A percentile compares a stretch with the other conserved stretches of the same genome.
phyloP scores from a whole-genome alignment of 2,329 filamentous ascomycete genomes.

The Aspergillus fumigatus region DNA sequence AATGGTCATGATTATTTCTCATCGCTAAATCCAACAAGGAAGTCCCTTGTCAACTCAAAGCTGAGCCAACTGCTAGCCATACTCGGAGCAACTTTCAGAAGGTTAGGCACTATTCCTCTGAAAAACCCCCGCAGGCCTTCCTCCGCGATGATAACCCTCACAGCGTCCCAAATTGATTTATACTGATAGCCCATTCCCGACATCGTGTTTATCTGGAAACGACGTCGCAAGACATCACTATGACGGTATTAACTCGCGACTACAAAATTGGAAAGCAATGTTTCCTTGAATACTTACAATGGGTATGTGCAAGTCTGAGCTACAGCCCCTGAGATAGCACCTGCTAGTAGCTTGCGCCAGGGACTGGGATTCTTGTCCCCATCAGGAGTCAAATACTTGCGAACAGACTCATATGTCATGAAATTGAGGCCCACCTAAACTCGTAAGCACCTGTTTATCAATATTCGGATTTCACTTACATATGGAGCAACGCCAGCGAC shows the following conservation, averaged over 20 bases:
- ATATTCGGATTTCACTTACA: conserved; percentile 44
- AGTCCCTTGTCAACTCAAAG: conserved; percentile 89
- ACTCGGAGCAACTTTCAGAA: conserved; percentile 94
- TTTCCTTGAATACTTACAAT: conserved; percentile 63
- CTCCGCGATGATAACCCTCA: conserved; percentile 73
- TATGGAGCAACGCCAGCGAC: conserved; percentile 95
- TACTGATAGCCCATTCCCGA: conserved; percentile 97
- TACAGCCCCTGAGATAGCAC: conserved; percentile 90
- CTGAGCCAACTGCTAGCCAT: conserved; percentile 99
- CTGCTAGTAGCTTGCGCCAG: conserved; percentile 76
- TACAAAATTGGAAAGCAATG: not conserved
- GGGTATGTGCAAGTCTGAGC: conserved; percentile 98
- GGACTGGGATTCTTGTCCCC: conserved; percentile 79
- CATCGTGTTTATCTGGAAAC: conserved; percentile 99
- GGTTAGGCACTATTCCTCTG: conserved; percentile 91
- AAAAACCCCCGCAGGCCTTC: conserved; percentile 85
- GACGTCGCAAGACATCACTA: conserved; percentile 83
- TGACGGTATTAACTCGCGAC: conserved; percentile 4
- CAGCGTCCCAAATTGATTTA: conserved; percentile 76
- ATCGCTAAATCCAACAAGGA: conserved; percentile 59
- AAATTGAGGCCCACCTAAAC: conserved; percentile 86
- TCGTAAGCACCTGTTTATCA: not conserved
- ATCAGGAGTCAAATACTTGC: conserved; percentile 78
- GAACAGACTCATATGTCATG: conserved; percentile 92
- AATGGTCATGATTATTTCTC: conserved; percentile 14